Evolutionary conservation across 768 basidiomycete genomes (phyloP).

Genomic region (Kwoniella newhampshirensis): DNA sequence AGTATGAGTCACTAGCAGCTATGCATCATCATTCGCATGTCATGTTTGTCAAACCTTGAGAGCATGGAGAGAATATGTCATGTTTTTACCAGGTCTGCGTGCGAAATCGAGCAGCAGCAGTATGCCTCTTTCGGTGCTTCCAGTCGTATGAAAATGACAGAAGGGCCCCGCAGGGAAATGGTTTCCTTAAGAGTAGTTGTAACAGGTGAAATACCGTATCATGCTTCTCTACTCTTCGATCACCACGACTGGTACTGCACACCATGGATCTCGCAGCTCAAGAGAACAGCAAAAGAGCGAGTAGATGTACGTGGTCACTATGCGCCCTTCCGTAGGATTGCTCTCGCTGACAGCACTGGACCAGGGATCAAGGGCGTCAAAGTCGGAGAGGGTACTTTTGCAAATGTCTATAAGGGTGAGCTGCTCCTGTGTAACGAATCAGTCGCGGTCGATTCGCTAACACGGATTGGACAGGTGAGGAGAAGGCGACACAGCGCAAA

Average conservation of each 20-base stretch:
- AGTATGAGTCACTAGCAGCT: no score
- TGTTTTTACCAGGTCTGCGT: no score
- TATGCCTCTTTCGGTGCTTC: no score
- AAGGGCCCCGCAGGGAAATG: no score
- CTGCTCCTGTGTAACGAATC: not conserved
- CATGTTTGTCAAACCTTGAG: no score
- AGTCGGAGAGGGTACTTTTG: conserved; percentile 77
- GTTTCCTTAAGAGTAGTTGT: no score
- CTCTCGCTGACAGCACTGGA: no score
- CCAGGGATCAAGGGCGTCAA: conserved; percentile 56
- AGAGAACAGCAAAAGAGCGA: conserved; percentile 28
- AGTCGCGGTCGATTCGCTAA: not conserved
- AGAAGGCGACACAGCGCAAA: conserved; percentile 42
- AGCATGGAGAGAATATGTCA: no score
- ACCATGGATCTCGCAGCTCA: conserved; percentile 30
- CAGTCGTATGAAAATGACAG: not conserved
- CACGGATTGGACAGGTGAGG: conserved; percentile 17
- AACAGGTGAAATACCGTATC: no score
- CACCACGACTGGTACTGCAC: not conserved
- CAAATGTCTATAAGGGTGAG: conserved; percentile 87
- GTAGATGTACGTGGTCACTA: conserved; percentile 17
- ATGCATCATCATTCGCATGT: no score
- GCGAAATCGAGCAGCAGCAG: no score
- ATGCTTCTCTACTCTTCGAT: not conserved
- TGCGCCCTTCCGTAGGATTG: not conserved